phyloP scores from a whole-genome alignment of 106 monocot genomes.

The Xerophyta viscosa region DNA sequence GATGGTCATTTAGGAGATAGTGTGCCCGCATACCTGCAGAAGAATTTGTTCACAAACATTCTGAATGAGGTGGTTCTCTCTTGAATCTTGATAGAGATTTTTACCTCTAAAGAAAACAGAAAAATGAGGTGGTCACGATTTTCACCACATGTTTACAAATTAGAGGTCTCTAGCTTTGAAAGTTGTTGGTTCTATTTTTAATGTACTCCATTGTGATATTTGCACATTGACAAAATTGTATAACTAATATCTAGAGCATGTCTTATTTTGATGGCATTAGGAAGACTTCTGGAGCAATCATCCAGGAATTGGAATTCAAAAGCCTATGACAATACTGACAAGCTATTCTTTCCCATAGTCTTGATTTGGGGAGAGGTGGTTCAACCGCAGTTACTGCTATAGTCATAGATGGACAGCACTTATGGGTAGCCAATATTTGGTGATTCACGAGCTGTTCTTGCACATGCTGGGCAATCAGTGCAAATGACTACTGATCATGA shows the following conservation, averaged over 20 bases:
- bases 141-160: no score
- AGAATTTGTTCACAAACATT: slow-evolving; percentile 74
- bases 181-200: no score
- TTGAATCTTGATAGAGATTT: not conserved
- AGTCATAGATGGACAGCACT: slow-evolving; percentile 37
- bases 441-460: slow-evolving; percentile 77
- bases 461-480: slow-evolving; percentile 30
- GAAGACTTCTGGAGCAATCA: slow-evolving; percentile 72
- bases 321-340: slow-evolving; percentile 87
- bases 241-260: no score
- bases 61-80: slow-evolving; percentile 43
- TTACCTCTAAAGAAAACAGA: no score
- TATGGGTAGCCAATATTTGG: slow-evolving; percentile 86
- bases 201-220: no score
- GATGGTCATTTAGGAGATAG: slow-evolving; percentile 81
- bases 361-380: slow-evolving; percentile 66
- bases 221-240: no score
- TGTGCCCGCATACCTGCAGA: slow-evolving; percentile 70
- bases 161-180: no score
- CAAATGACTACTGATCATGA: slow-evolving; percentile 85
- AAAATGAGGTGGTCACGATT: no score
- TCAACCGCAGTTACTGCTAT: slow-evolving; percentile 95
- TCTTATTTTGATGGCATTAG: slow-evolving; percentile 25
- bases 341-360: slow-evolving; percentile 68
- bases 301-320: slow-evolving; percentile 60